Base-by-base conservation (phyloP, 345 rosid genomes). In the Moringa oleifera region DNA sequence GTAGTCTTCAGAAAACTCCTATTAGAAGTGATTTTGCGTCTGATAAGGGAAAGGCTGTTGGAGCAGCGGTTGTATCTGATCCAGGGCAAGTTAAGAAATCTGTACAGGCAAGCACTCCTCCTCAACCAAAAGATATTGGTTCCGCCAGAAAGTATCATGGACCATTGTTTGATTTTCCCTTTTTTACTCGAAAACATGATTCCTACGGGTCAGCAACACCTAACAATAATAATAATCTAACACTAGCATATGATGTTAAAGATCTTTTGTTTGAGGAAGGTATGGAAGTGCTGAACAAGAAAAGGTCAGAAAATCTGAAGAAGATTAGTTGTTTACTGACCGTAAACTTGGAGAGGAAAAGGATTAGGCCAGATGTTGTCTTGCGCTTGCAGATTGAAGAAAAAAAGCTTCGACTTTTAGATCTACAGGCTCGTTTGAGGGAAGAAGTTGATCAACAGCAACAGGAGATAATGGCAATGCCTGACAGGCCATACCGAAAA, bases 381-480 rank as follows among this genome's bases (percentile, higher is more conserved):
- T 72, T 95, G 55, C 89, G 99, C 55, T 77, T 95, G 76, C 99
- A 95, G 76, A 95, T 95, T 69, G 98, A 95, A 80, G 96, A 91
- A 68, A 95, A 85, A 68, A 95, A 91, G 73, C 96, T 95, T 55
- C 75, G 75, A 68, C 90, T 95, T 71, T 57, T 83, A 36, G 91
- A 80, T 73, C 69, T 87, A 61, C 99, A 91, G 80, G 76, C 96
- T 4, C 97, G 90, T 47, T 73, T 95, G 65, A 84, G 97, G 76
- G 96, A 87, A 65, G 94, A 89, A 70, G 95, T 95, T 63, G 98
- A 95, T 75, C 84, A 82, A 63, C 94, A 89, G 51, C 99, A 95
- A 68, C 96, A 95, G 77, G 97, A 89, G 76, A 95, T 95, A 69
- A 95, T 89, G 98, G 83, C 85, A 67, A 95, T 95, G 99, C 96